Evolutionary conservation across 2,329 filamentous ascomycete genomes (phyloP).

Genomic region (Penicillium sp.): DNA sequence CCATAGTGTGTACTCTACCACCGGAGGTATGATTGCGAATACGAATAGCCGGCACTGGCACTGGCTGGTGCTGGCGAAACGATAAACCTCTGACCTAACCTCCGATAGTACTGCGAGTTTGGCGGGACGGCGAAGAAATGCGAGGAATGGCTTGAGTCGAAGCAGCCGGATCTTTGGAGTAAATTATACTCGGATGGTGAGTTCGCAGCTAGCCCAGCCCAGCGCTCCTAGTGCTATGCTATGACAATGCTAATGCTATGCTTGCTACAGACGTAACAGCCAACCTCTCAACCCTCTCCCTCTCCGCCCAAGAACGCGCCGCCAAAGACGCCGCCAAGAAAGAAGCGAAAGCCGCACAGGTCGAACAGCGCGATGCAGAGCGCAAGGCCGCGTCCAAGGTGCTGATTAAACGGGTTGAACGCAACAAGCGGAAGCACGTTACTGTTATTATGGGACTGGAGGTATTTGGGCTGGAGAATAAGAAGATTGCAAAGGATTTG

Average conservation of each 20-base stretch:
- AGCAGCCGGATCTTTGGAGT: slow-evolving; percentile 74
- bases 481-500: slow-evolving; percentile 94
- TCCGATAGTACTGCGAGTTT: slow-evolving; percentile 91
- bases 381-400: slow-evolving; percentile 81
- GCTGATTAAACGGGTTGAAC: slow-evolving; percentile 93
- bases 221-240: no score
- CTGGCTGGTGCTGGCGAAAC: no score
- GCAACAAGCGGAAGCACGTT: slow-evolving; percentile 97
- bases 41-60: no score
- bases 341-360: slow-evolving; percentile 87
- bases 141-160: slow-evolving; percentile 87
- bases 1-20: slow-evolving; percentile 66
- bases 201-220: not conserved
- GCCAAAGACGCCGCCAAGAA: slow-evolving; percentile 98
- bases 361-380: slow-evolving; percentile 80
- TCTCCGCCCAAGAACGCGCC: slow-evolving; percentile 91
- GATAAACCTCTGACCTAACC: not conserved
- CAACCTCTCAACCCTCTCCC: slow-evolving; percentile 80
- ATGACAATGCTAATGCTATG: no score
- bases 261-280: slow-evolving; percentile 75
- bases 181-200: slow-evolving; percentile 84
- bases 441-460: slow-evolving; percentile 91
- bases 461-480: slow-evolving; percentile 86
- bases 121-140: slow-evolving; percentile 96
- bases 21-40: slow-evolving; percentile 66